Evolutionary conservation across 345 rosid genomes (phyloP).

Genomic region (Aethionema arabicum): DNA sequence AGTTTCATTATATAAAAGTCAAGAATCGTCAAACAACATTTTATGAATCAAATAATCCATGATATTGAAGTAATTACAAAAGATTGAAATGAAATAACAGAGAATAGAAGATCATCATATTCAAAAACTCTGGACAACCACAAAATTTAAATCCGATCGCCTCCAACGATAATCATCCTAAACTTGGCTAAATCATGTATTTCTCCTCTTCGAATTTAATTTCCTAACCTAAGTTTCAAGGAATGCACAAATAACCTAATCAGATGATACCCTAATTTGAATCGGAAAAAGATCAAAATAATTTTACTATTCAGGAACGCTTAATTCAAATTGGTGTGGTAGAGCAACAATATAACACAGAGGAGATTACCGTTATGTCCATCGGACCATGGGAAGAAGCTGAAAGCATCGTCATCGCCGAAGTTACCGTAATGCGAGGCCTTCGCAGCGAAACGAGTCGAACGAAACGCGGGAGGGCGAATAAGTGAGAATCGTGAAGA

Average conservation of each 20-base stretch:
- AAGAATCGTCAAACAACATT: neutral
- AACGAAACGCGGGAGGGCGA: conserved; percentile 40
- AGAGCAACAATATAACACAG: neutral
- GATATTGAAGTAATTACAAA: neutral
- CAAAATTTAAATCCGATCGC: conserved; percentile 7
- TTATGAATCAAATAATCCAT: neutral
- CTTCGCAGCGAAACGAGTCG: conserved; percentile 45
- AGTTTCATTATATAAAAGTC: neutral
- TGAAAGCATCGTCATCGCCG: conserved; percentile 61
- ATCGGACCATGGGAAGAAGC: conserved; percentile 72
- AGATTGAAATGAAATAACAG: conserved; percentile 15
- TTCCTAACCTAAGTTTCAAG: neutral
- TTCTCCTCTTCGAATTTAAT: neutral
- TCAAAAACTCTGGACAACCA: neutral
- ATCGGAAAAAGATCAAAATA: neutral
- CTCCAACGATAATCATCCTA: neutral
- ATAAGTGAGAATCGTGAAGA: conserved; percentile 30
- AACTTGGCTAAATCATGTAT: neutral
- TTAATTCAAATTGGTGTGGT: neutral
- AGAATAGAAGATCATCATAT: neutral
- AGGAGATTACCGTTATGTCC: conserved; percentile 44
- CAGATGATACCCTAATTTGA: neutral
- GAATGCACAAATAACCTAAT: neutral
- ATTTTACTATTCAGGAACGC: neutral
- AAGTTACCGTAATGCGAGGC: conserved; percentile 53